A percentile compares a stretch with the other conserved stretches of the same genome.
These are phyloP conservation scores for Emergomyces africanus DNA, from an alignment of 2,329 filamentous ascomycete species.

Conservation along the genomic window DNA sequence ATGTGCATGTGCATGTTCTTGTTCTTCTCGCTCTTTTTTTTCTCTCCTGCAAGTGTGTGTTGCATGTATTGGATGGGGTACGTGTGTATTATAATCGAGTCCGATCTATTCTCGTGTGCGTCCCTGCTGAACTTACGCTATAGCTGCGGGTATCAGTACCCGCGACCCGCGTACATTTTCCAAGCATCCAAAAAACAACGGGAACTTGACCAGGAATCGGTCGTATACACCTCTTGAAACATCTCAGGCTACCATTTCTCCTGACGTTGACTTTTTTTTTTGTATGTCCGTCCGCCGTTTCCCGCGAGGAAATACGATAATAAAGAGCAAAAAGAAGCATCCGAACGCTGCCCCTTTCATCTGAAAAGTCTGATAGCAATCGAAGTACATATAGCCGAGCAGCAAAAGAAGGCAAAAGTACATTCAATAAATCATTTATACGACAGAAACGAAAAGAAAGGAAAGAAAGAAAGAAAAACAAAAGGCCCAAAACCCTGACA, in stretches of 20 bases:
- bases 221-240: constrained; percentile 76
- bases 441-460: not conserved
- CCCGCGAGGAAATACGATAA: not conserved
- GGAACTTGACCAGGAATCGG: constrained; percentile 85
- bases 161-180: too few relatives aligned
- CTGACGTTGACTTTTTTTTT: not conserved
- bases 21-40: not conserved
- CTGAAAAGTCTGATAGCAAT: not conserved
- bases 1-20: not conserved
- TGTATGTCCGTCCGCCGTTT: not conserved
- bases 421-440: not conserved
- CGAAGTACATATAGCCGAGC: not conserved
- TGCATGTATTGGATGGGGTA: not conserved
- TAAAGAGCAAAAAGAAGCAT: not conserved
- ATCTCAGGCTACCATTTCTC: not conserved
- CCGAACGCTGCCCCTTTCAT: not conserved
- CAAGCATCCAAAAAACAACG: constrained; percentile 95
- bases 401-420: not conserved
- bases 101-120: not conserved
- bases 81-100: not conserved
- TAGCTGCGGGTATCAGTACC: too few relatives aligned
- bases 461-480: not conserved
- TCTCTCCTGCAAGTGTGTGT: not conserved
- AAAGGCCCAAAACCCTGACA: not conserved
- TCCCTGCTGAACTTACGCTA: too few relatives aligned